A percentile compares a stretch with the other conserved stretches of the same genome.
Evolutionary conservation across 2,329 filamentous ascomycete species (phyloP).

Genomic region (Emmonsiellopsis sp.): DNA sequence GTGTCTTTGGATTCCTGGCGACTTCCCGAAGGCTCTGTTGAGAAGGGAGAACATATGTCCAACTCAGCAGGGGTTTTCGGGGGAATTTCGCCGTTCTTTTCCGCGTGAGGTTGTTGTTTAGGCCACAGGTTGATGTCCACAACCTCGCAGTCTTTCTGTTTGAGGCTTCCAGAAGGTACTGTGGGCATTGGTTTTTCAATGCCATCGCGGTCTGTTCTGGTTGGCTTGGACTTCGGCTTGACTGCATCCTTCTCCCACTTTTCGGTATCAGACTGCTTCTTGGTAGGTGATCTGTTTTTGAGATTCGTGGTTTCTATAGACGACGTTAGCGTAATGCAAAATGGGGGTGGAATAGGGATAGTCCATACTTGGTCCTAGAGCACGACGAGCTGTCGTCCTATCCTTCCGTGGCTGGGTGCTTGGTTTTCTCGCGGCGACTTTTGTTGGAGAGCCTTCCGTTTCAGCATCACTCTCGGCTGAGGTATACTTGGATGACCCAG

Average conservation of each 20-base stretch:
- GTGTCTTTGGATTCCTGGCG: slow-evolving; percentile 14
- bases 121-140: slow-evolving; percentile 19
- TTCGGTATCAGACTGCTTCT: slow-evolving; percentile 11
- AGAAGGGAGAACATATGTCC: background rate
- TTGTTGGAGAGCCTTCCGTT: slow-evolving; percentile 5
- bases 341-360: slow-evolving; percentile 1
- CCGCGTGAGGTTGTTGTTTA: slow-evolving; percentile 9
- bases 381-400: slow-evolving; percentile 5
- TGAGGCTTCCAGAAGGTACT: background rate
- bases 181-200: background rate
- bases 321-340: background rate
- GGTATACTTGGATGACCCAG: background rate
- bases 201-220: background rate
- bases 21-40: slow-evolving; percentile 2
- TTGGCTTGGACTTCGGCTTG: background rate
- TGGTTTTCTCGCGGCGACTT: slow-evolving; percentile 7
- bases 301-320: slow-evolving; percentile 41
- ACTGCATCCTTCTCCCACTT: background rate
- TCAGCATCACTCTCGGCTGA: background rate
- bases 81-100: slow-evolving; percentile 1
- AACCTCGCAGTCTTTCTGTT: background rate
- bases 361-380: slow-evolving; percentile 34
- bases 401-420: slow-evolving; percentile 6
- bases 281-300: slow-evolving; percentile 28
- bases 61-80: background rate